Base-by-base conservation (phyloP, 163 green algal species). In the Chloroidium sp. region DNA sequence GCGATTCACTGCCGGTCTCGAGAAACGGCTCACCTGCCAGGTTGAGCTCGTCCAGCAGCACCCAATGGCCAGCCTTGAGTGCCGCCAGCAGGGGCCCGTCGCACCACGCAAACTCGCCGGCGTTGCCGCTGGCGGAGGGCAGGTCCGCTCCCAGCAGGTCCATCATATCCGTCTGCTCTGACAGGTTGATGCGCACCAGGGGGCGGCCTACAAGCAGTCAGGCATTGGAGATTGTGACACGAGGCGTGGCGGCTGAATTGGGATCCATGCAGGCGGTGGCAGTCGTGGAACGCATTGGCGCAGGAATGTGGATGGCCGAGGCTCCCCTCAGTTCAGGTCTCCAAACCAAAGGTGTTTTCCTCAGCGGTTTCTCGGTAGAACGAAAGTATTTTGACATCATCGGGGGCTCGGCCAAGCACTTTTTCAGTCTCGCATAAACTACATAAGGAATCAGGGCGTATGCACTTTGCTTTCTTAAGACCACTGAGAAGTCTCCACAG, bases 21-120 rank as follows among this genome's bases (percentile, higher is more conserved):
- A 36, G 36, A 36, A 36, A 36, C 36, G 36, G 36, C 36, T 36
- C 36, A 76, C 67, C 57, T 4, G 96, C 96, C 14, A 99, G 90
- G 86, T 99, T 99, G n/a, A 99, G 91, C 90, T 99, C 96, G 81
- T 99, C 96, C 14, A 99, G 91, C 74, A 99, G 91, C 59, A 99
- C 93, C 96, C 96, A 99, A 77, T 91, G 78, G 2, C 96, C 96
- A 0, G 84, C 76, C 72, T 89, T 89, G 12, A 98, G 87, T 0
- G 94, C 93, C 3, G 75, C 76, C 77, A 98, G 89, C 87, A 98
- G 85, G 57, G 94, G 93, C 3, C 94, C 94, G 76, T 97, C 92
- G 69, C 86, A 92, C 94, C 94, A 98, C 10, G 89, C 84, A 86
- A 98, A 98, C 76, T 96, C 86, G 0, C 94, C 96, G 2, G 95